A percentile compares a stretch with the other conserved stretches of the same genome.
phyloP scores from a whole-genome alignment of 768 basidiomycete genomes.

The Hemileccinum impolitum region DNA sequence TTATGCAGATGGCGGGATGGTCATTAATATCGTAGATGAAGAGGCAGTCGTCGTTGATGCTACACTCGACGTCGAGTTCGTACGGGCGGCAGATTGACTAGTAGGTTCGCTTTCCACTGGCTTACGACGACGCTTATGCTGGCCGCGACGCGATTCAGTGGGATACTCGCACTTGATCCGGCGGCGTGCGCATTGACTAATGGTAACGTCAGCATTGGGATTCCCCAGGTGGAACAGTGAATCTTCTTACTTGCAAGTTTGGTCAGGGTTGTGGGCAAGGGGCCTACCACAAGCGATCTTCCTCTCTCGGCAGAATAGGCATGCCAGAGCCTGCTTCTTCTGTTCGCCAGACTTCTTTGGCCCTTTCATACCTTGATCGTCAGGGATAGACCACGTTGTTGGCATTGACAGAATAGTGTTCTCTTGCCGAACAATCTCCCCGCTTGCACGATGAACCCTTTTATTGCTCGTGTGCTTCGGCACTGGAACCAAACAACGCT shows the following conservation, averaged over 20 bases:
- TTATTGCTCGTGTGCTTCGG: constrained; percentile 26
- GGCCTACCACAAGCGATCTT: constrained; percentile 51
- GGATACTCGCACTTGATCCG: constrained; percentile 46
- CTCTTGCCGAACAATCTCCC: constrained; percentile 30
- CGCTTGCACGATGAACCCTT: constrained; percentile 26
- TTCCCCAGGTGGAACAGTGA: constrained; percentile 2
- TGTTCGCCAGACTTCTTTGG: constrained; percentile 35
- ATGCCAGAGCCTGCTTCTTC: constrained; percentile 46
- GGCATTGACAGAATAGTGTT: constrained; percentile 19
- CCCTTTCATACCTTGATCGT: constrained; percentile 31
- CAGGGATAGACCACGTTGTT: constrained; percentile 36
- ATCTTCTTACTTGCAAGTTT: constrained; percentile 46
- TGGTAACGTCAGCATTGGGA: constrained; percentile 17
- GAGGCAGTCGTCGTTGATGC: constrained; percentile 12
- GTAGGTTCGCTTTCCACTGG: constrained; percentile 25
- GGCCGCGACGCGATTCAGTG: constrained; percentile 47
- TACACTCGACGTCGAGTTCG: constrained; percentile 19
- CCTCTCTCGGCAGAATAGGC: constrained; percentile 47
- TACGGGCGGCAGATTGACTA: constrained; percentile 16
- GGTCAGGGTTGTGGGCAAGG: constrained; percentile 33
- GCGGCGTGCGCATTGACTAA: constrained; percentile 47
- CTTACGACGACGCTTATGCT: constrained; percentile 40
- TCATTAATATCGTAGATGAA: constrained; percentile 22
- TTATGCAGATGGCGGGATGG: constrained; percentile 20
- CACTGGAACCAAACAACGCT: constrained; percentile 16